Evolutionary conservation across 768 basidiomycete genomes (phyloP).

Genomic region (Russula griseocarnosa): DNA sequence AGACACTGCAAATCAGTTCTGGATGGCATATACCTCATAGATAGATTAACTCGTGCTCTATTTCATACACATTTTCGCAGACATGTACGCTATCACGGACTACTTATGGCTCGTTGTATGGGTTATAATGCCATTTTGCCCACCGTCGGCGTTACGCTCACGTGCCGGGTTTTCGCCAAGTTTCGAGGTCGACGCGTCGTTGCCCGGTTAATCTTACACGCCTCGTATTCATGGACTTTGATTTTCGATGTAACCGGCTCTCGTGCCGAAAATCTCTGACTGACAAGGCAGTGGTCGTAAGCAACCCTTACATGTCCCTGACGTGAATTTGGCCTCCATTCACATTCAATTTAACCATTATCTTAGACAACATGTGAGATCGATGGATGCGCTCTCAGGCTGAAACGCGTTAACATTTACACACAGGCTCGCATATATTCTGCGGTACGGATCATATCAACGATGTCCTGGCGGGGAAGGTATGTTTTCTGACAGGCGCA

Average conservation of each 20-base stretch:
- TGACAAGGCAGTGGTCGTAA: constrained; percentile 83
- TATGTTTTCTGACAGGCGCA: constrained; percentile 1
- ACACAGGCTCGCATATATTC: constrained; percentile 79
- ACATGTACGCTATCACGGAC: constrained; percentile 19
- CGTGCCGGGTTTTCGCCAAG: background rate
- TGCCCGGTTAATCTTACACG: background rate
- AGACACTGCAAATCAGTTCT: constrained; percentile 13
- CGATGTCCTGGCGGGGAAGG: background rate
- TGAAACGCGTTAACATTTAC: background rate
- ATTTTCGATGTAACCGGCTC: constrained; percentile 74
- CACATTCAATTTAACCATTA: constrained; percentile 27
- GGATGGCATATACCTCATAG: constrained; percentile 21
- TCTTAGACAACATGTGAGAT: constrained; percentile 53
- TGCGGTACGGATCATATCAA: constrained; percentile 46
- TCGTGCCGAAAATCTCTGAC: constrained; percentile 62
- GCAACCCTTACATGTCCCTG: constrained; percentile 33
- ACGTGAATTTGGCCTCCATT: background rate
- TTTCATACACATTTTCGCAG: constrained; percentile 18
- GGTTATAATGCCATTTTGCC: background rate
- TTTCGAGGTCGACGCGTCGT: background rate
- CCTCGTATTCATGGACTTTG: constrained; percentile 55
- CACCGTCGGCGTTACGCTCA: background rate
- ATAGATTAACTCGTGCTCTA: constrained; percentile 13
- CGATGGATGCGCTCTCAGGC: background rate
- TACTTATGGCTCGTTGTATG: constrained; percentile 9